phyloP scores from a whole-genome alignment of 2,329 filamentous ascomycete genomes.

The Aspergillus sp. region DNA sequence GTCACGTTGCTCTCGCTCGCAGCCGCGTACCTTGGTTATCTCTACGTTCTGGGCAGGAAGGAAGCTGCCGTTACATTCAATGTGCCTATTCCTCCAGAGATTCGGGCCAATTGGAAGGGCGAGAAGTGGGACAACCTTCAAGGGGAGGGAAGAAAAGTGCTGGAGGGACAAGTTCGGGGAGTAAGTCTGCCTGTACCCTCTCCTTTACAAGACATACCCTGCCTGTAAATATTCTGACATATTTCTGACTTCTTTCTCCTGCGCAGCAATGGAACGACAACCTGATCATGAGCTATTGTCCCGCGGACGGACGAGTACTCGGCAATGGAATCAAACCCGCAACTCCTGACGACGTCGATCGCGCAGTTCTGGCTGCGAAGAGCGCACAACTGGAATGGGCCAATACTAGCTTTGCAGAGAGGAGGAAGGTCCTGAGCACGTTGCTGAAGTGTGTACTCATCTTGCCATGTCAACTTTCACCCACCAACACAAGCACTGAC shows the following conservation, averaged over 20 bases:
- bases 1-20: constrained; percentile 33
- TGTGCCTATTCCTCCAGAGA: constrained; percentile 40
- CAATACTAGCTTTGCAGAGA: constrained; percentile 72
- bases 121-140: constrained; percentile 40
- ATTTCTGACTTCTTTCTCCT: not conserved
- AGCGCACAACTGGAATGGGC: constrained; percentile 77
- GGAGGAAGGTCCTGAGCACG: constrained; percentile 76
- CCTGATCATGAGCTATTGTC: constrained; percentile 58
- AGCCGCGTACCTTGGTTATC: constrained; percentile 35
- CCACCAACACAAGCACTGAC: not conserved
- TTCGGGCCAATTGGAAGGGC: constrained; percentile 33
- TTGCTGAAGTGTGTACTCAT: constrained; percentile 62
- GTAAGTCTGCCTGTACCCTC: constrained; percentile 30
- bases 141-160: constrained; percentile 36
- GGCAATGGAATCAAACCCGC: constrained; percentile 67
- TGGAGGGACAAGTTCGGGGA: constrained; percentile 42
- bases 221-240: not conserved
- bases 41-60: constrained; percentile 30
- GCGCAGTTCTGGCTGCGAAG: constrained; percentile 71
- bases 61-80: constrained; percentile 42
- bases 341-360: constrained; percentile 75
- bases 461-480: not conserved
- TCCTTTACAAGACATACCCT: not conserved
- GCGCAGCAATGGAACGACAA: constrained; percentile 42
- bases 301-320: constrained; percentile 83